A percentile compares a stretch with the other conserved stretches of the same genome.
Evolutionary conservation across 2,329 filamentous ascomycete genomes (phyloP).

Genomic region (Fusarium penzigii): DNA sequence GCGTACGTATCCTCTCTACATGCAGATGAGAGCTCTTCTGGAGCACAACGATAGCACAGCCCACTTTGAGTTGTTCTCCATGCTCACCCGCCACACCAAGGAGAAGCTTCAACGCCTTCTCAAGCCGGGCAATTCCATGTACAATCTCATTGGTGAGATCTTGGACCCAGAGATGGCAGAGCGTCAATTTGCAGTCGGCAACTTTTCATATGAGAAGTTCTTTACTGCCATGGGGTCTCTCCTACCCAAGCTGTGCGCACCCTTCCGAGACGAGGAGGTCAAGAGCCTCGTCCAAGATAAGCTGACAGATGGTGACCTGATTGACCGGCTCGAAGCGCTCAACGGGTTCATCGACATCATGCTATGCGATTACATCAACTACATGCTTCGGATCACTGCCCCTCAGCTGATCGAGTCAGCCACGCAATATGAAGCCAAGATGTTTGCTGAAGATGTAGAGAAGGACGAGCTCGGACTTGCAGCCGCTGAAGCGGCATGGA

Average conservation of each 20-base stretch:
- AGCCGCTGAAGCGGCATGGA: constrained; percentile 67
- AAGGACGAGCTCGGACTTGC: constrained; percentile 54
- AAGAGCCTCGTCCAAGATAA: constrained; percentile 66
- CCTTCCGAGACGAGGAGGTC: constrained; percentile 76
- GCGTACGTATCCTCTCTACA: constrained; percentile 50
- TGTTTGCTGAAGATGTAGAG: constrained; percentile 67
- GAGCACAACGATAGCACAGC: constrained; percentile 63
- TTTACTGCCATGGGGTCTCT: constrained; percentile 75
- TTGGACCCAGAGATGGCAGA: constrained; percentile 72
- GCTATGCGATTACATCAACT: constrained; percentile 81
- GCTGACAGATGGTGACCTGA: constrained; percentile 62
- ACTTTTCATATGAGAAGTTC: constrained; percentile 80
- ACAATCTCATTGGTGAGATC: constrained; percentile 73
- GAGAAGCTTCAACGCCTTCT: constrained; percentile 73
- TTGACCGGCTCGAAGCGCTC: constrained; percentile 74
- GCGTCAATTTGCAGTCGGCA: constrained; percentile 68
- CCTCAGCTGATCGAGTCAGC: constrained; percentile 72
- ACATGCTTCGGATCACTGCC: constrained; percentile 70
- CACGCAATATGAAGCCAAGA: constrained; percentile 71
- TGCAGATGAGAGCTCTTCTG: constrained; percentile 65
- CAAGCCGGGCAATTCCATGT: constrained; percentile 70
- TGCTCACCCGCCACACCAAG: constrained; percentile 70
- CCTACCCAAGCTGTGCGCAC: constrained; percentile 77
- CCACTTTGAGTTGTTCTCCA: constrained; percentile 67
- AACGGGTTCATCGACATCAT: constrained; percentile 76